Evolutionary conservation across 495 filamentous ascomycete genomes (phyloP), one percentile per base, ranked within the genome.

Genomic region (Aspergillus biplanus): DNA sequence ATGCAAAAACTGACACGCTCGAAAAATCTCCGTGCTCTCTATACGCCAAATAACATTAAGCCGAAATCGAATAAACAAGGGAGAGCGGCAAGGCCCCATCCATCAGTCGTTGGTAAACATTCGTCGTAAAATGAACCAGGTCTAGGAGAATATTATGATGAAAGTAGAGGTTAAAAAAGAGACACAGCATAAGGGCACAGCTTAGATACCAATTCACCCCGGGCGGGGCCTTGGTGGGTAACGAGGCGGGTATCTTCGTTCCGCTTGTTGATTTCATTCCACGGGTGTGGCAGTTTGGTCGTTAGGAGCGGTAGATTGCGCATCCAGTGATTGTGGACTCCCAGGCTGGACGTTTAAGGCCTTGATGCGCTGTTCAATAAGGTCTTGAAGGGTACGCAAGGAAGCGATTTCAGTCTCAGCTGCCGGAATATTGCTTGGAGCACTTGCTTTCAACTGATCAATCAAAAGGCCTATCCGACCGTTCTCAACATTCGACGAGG

Each of bases 321-420:
- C 33, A 21, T 42, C 31, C 6, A 33, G 9, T 27, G 53, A 34
- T 27, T 61, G 33, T 5, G 57, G 48, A 11, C 16, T 33, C 33
- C 33, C 31, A 11, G 60, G 13, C 35, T 56, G 54, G 31, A 48
- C 13, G n/a, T 54, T 61, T 44, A 73, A 35, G 7, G 42, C 33
- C 16, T 63, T 18, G 46, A 75, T 69, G 31, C 73, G 73, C 18
- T 64, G 69, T 16, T 69, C 67, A 34, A 76, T 76, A 7, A 73
- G 60, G 4, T 67, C 65, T 49, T 74, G 68, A 27, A 76, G 62
- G 9, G 65, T 54, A 11, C 62, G 67, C 16, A 76, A 63, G 21
- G 71, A 70, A 5, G 66, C 64, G 16, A 76, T 64, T 48, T 76
- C 73, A 9, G 64, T 69, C 16, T 68, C 65, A 9, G 68, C 64